Base-by-base conservation (phyloP, 768 basidiomycete genomes). In the Xanthoconium purpureum region DNA sequence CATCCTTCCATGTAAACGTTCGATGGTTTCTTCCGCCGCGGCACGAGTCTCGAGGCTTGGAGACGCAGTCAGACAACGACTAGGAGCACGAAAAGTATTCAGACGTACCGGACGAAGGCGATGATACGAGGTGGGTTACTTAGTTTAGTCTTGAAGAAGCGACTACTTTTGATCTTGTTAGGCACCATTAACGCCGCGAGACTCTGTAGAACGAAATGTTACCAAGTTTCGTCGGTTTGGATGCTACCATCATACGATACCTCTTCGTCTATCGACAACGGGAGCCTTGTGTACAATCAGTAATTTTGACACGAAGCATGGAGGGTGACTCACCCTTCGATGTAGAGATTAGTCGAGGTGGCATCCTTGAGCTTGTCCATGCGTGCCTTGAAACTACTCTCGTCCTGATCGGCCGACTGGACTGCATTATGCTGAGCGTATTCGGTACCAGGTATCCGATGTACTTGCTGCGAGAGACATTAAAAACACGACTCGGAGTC, bases 71-170 rank as follows among this genome's bases (percentile, higher is more conserved):
- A 55, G 53, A 24, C 50, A 29, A 45, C 1, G 28, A 43, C 8
- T 18, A 17, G 18, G 35, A 15, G 12, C 3, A 47, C 6, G 10
- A n/a, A 6, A 17, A 1, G 17, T 18, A 33, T 36, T 18, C 13
- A 7, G 32, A 68, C 80, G 20, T 60, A 88, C 89, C 90, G 79
- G 40, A 91, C 88, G 63, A 91, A 91, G 0, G 88, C 89, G 53
- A 91, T 91, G 58, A 90, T 88, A 55, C 88, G 76, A 18, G 88
- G 87, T 1, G 89, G 89, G 54, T 83, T 81, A 57, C 87, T 89
- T 24, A 91, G 69, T 59, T 86, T 80, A 11, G 89, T 91, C 69
- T 87, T 87, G 69, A 92, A 92, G 69, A 90, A 88, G 17, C 90
- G 78, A 61, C 83, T 87, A 64, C 87, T 88, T 68, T 82, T 84